A percentile compares a stretch with the other conserved stretches of the same genome.
phyloP scores from a whole-genome alignment of 2,329 filamentous ascomycete genomes.

The Exophiala mesophila region DNA sequence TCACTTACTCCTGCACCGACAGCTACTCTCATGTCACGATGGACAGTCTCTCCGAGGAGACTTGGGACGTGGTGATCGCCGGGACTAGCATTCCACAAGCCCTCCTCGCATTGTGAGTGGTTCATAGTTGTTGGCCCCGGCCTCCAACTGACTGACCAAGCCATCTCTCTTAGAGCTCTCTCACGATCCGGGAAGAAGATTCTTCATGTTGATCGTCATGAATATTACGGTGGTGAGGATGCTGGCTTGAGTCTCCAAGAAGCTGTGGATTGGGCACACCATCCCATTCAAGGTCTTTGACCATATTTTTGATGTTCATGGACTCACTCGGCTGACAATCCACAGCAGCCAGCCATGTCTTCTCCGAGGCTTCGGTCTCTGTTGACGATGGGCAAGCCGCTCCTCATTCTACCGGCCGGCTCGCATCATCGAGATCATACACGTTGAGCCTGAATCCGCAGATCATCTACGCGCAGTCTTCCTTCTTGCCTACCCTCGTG shows the following conservation, averaged over 20 bases:
- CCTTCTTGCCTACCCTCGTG: slow-evolving; percentile 73
- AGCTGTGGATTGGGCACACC: slow-evolving; percentile 66
- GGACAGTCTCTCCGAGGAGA: slow-evolving; percentile 68
- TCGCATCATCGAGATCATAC: slow-evolving; percentile 68
- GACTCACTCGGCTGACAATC: slow-evolving; percentile 1
- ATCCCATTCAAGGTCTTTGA: slow-evolving; percentile 36
- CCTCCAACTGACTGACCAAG: slow-evolving; percentile 66
- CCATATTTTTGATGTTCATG: too few species aligned
- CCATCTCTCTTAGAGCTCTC: slow-evolving; percentile 64
- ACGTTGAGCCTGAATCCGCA: slow-evolving; percentile 79
- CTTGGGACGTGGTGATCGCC: slow-evolving; percentile 74
- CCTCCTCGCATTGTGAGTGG: slow-evolving; percentile 66
- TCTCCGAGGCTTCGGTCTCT: slow-evolving; percentile 37
- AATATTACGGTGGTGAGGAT: slow-evolving; percentile 81
- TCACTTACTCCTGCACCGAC: neutral
- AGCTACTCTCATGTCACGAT: slow-evolving; percentile 40
- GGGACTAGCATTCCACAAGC: slow-evolving; percentile 76
- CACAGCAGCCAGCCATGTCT: slow-evolving; percentile 29
- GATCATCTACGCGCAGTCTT: slow-evolving; percentile 76
- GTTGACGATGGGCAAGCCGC: slow-evolving; percentile 28
- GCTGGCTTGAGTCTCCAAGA: slow-evolving; percentile 82
- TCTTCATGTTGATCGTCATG: slow-evolving; percentile 80
- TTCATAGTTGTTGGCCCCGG: slow-evolving; percentile 30
- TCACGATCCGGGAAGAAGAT: slow-evolving; percentile 89
- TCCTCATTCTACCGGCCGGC: slow-evolving; percentile 29